Percentiles rank a stretch among this genome's conserved stretches.
Conservation (phyloP, 768 basidiomycete species). For the Boletus speciosus region DNA sequence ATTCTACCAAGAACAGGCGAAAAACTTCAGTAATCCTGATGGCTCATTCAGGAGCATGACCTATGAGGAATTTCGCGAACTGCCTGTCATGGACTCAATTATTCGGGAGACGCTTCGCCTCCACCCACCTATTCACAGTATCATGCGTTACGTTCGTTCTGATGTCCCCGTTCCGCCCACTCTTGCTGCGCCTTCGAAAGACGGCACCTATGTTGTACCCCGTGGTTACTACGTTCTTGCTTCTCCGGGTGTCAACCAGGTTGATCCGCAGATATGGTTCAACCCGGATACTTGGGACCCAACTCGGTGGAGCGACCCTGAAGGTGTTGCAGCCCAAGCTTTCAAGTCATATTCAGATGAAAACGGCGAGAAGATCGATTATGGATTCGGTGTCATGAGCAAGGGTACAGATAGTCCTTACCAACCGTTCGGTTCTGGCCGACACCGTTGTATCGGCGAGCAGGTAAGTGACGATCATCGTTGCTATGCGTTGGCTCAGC, state of each 20-base stretch:
- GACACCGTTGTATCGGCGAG: conserved; percentile 94
- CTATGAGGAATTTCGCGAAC: conserved; percentile 79
- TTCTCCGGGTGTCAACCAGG: conserved; percentile 81
- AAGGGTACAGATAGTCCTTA: conserved; percentile 97
- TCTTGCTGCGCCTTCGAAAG: conserved; percentile 73
- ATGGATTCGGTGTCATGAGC: conserved; percentile 91
- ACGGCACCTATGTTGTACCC: conserved; percentile 78
- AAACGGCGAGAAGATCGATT: conserved; percentile 88
- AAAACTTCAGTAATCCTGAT: conserved; percentile 73
- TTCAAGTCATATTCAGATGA: conserved; percentile 72
- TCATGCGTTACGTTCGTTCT: conserved; percentile 88
- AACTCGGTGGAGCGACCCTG: conserved; percentile 78
- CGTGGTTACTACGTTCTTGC: conserved; percentile 89
- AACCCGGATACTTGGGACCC: conserved; percentile 74
- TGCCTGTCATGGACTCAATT: conserved; percentile 81
- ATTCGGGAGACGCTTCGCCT: conserved; percentile 92
- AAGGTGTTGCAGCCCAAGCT: conserved; percentile 78
- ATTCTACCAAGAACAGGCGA: conserved; percentile 87
- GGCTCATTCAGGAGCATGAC: conserved; percentile 77
- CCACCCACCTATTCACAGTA: conserved; percentile 95
- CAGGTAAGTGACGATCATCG: conserved; percentile 43
- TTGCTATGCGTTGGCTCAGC: conserved; percentile 2
- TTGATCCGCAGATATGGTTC: conserved; percentile 83
- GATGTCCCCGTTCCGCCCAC: conserved; percentile 80
- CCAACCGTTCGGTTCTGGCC: conserved; percentile 96